A percentile compares a stretch with the other conserved stretches of the same genome.
phyloP scores from a whole-genome alignment of 352 stramenopile genomes.

The Pythium rishiriense region DNA sequence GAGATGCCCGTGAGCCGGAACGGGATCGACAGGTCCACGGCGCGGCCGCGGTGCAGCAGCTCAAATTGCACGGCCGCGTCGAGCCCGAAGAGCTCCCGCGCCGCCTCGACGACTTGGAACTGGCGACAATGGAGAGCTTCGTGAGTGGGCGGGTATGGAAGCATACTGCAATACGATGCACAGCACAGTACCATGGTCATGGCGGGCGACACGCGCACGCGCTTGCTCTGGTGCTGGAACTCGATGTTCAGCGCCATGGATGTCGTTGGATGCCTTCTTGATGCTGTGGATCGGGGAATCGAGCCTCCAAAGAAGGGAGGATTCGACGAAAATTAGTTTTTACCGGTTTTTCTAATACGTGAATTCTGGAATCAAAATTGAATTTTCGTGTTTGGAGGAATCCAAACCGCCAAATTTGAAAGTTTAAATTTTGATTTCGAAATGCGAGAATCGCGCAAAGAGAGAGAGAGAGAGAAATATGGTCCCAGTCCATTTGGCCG shows the following conservation, averaged over 20 bases:
- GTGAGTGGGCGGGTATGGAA: no score
- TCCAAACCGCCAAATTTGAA: no score
- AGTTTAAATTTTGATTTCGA: conserved; percentile 1
- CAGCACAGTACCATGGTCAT: conserved; percentile 65
- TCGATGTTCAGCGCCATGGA: conserved; percentile 77
- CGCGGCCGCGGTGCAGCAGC: conserved; percentile 61
- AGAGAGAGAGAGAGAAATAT: background rate
- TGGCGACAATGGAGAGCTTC: no score
- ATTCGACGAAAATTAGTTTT: background rate
- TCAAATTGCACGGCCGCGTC: conserved; percentile 45
- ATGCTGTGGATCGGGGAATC: conserved; percentile 9
- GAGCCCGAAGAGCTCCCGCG: conserved; percentile 57
- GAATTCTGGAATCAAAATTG: background rate
- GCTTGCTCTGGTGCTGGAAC: conserved; percentile 71
- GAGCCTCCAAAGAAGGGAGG: no score
- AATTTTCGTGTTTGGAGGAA: conserved; percentile 2
- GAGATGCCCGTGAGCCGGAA: conserved; percentile 86
- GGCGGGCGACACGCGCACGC: conserved; percentile 67
- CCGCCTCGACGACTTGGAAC: conserved; percentile 76
- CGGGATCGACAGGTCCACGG: conserved; percentile 78
- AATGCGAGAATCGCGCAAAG: background rate
- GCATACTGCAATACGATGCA: background rate
- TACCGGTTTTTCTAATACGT: conserved; percentile 1
- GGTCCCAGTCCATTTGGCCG: no score
- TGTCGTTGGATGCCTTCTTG: background rate